Base-by-base conservation (phyloP, 352 stramenopile species). In the Phytophthora lateralis region DNA sequence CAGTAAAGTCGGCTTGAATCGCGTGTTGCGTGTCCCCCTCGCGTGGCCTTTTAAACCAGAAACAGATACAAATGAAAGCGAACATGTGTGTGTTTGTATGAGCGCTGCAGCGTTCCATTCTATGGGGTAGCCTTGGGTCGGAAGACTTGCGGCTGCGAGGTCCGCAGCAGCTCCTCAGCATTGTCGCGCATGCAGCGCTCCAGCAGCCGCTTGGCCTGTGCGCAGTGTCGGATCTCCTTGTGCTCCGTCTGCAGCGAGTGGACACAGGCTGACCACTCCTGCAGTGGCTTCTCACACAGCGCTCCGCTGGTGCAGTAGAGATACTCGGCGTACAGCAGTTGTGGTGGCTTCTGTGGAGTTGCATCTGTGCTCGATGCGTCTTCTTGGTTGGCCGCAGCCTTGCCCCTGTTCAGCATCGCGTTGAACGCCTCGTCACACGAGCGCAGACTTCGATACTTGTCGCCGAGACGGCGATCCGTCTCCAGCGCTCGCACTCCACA, bases 181-280 rank as follows among this genome's bases (percentile, higher is more conserved):
- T 89, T 78, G 45, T 68, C 73, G 27, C 82, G 80, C 29, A 95
- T 54, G 76, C 84, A 93, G 18, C 84, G 86, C 58, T 95, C 84
- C 39, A 95, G 56, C 69, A 92, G 68, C 21, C 67, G 63, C 69
- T 89, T 91, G 34, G 73, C 49, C 32, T 69, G 54, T 34, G 58
- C 59, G 55, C 86, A 95, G 17, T 79, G 69, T 17, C 71, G 47
- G 12, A 85, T 74, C 3, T 75, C 48, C 29, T 66, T 77, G 41
- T 79, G 26, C 20, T 73, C 48, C 26, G 69, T 70, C 51, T 71
- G 64, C 46, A 77, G 66, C 5, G 78, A 64, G n/a, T 82, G 50
- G 24, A 89, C 52, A 56, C 84, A 93, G 12, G 51, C 34, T 43
- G 70, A 75, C 78, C 78, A 91, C 37, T 82, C 64, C 18, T 76